Evolutionary conservation across 495 filamentous ascomycete species (phyloP).

Genomic region (Xylaria sp.): DNA sequence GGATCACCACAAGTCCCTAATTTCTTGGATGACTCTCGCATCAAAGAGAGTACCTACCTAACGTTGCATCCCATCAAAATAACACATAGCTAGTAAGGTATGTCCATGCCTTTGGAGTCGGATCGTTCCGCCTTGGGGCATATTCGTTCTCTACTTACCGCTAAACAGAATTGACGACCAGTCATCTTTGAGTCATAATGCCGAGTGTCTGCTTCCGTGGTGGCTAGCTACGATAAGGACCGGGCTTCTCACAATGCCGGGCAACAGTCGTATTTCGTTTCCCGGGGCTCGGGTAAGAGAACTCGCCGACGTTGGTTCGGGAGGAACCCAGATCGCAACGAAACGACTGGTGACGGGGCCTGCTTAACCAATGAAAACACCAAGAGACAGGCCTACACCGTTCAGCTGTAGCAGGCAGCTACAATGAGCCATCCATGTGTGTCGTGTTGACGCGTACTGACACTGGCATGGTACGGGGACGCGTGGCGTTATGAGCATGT

Average conservation of each 20-base stretch:
- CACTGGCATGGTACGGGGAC: background rate
- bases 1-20: background rate
- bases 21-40: background rate
- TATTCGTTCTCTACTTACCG: background rate
- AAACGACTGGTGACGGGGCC: background rate
- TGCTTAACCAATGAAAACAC: slow-evolving; percentile 7
- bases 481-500: background rate
- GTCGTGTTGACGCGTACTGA: background rate
- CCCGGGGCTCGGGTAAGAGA: background rate
- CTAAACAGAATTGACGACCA: background rate
- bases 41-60: background rate
- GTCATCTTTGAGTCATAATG: background rate
- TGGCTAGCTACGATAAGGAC: background rate
- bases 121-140: background rate
- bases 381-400: background rate
- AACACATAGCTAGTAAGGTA: background rate
- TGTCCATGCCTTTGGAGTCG: background rate
- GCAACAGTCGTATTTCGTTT: slow-evolving; percentile 17
- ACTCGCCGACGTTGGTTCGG: background rate
- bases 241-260: background rate
- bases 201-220: background rate
- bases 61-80: background rate
- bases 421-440: background rate
- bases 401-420: background rate
- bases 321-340: background rate